Evolutionary conservation across 306 rosid genomes (phyloP).

Genomic region (Sicyos edulis): DNA sequence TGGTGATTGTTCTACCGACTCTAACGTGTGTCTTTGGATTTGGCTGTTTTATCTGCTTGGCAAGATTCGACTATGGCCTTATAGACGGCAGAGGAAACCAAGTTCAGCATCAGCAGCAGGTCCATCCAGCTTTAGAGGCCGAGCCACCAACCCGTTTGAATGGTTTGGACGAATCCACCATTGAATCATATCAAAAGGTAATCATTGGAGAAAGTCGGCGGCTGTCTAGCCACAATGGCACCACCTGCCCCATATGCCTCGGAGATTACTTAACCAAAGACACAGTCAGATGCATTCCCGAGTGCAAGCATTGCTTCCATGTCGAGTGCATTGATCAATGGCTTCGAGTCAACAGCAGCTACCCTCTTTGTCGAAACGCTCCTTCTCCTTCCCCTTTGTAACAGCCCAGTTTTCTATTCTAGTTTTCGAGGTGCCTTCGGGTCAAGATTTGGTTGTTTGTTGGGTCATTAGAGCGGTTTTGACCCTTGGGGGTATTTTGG

Average conservation of each 20-base stretch:
- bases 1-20: conserved; percentile 44
- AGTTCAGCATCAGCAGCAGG: conserved; percentile 31
- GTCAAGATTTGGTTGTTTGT: no score
- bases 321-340: conserved; percentile 63
- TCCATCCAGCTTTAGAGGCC: conserved; percentile 22
- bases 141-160: conserved; percentile 2
- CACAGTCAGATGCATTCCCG: conserved; percentile 61
- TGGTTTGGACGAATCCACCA: conserved; percentile 60
- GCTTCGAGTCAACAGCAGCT: conserved; percentile 51
- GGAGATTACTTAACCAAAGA: conserved; percentile 58
- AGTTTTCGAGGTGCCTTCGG: no score
- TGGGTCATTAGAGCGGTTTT: no score
- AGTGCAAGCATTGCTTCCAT: conserved; percentile 72
- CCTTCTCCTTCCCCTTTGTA: conserved; percentile 45
- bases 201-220: conserved; percentile 62
- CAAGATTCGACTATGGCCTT: conserved; percentile 20
- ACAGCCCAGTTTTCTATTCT: no score
- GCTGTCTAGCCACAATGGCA: conserved; percentile 47
- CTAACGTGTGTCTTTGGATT: conserved; percentile 32
- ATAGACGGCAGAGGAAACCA: not conserved
- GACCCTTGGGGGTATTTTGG: no score
- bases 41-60: conserved; percentile 35
- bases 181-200: conserved; percentile 55
- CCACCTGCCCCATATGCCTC: conserved; percentile 58
- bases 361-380: conserved; percentile 63